A percentile compares a stretch with the other conserved stretches of the same genome.
Evolutionary conservation across 1,284 basidiomycete genomes (phyloP).

Genomic region (Mrakiaceae sp.): DNA sequence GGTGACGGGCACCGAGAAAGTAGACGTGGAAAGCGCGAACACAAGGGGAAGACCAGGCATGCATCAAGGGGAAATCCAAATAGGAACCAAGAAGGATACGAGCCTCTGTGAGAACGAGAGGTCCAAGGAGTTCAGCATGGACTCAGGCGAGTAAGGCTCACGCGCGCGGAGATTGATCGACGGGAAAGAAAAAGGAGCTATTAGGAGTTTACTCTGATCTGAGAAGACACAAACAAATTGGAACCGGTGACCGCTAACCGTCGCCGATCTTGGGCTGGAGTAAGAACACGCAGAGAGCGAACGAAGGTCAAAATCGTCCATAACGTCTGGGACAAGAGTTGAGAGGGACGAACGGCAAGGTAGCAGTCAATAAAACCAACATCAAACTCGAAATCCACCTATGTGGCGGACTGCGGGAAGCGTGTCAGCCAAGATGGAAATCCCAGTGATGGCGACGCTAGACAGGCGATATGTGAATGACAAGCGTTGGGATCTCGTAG

Average conservation of each 20-base stretch:
- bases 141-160: no score
- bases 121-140: no score
- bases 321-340: background rate
- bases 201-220: no score
- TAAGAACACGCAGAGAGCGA: background rate
- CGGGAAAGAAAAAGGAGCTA: no score
- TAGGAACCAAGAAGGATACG: background rate
- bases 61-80: background rate
- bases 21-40: background rate
- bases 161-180: no score
- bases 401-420: background rate
- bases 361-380: constrained; percentile 16
- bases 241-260: no score
- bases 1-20: no score
- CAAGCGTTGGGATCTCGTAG: constrained; percentile 81
- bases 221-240: no score
- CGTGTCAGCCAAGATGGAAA: background rate
- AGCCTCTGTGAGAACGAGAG: no score
- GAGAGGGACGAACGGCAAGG: constrained; percentile 10
- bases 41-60: background rate
- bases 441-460: background rate
- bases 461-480: constrained; percentile 34
- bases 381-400: constrained; percentile 15
- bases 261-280: constrained; percentile 13
- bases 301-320: background rate